phyloP scores from a whole-genome alignment of 2,329 filamentous ascomycete genomes.

The Alternaria atra region DNA sequence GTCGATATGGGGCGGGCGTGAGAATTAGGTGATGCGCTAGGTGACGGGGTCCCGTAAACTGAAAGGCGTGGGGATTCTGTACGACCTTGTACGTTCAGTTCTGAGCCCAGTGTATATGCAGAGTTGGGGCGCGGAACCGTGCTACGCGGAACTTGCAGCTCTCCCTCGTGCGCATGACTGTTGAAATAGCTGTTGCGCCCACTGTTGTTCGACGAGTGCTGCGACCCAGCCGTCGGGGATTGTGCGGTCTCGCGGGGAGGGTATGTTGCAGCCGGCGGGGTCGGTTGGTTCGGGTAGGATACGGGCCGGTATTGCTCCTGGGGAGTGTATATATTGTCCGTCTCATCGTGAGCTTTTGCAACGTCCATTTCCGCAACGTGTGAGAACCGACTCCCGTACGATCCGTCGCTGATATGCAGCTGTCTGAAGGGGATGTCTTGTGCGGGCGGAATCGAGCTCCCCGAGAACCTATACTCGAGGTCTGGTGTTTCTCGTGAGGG shows the following conservation, averaged over 20 bases:
- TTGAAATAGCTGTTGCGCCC: constrained; percentile 40
- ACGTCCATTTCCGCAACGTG: constrained; percentile 44
- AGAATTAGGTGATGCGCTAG: constrained; percentile 51
- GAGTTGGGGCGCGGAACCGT: constrained; percentile 76
- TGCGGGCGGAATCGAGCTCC: constrained; percentile 37
- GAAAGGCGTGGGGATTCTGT: constrained; percentile 63
- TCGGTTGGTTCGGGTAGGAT: constrained; percentile 32
- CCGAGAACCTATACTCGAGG: constrained; percentile 32
- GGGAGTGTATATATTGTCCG: constrained; percentile 31
- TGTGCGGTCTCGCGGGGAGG: constrained; percentile 38
- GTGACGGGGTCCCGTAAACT: constrained; percentile 51
- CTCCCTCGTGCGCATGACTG: constrained; percentile 41
- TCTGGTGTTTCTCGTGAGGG: constrained; percentile 48
- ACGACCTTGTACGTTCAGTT: constrained; percentile 70
- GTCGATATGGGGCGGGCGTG: constrained; percentile 61
- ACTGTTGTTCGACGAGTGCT: constrained; percentile 43
- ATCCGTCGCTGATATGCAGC: constrained; percentile 44
- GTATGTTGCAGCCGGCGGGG: constrained; percentile 35
- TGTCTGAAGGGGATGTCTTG: constrained; percentile 48
- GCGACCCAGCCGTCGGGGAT: constrained; percentile 39
- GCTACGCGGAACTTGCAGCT: constrained; percentile 58
- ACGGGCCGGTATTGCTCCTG: constrained; percentile 32
- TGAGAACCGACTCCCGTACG: constrained; percentile 44
- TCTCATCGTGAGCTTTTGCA: constrained; percentile 36
- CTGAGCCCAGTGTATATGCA: constrained; percentile 77